Base-by-base conservation (phyloP, 1,139 yeast species). In the Geotrichum macrosporum region DNA sequence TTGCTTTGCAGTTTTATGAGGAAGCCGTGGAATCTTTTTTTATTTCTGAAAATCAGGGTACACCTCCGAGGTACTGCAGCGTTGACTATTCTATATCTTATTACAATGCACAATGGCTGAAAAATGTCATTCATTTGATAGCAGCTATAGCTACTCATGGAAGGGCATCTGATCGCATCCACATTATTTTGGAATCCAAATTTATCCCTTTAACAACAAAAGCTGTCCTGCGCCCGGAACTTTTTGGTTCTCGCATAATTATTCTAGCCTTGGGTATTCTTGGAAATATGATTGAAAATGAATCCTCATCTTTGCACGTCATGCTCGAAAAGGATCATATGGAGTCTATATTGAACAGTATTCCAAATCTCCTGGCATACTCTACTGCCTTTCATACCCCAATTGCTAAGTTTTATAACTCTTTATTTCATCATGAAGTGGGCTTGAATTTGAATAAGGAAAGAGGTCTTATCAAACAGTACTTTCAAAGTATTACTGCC, bases 221-320 rank as follows among this genome's bases (percentile, higher is more conserved):
- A 47, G 75, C 89, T 3, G 59, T 89, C 13, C 57, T 64, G n/a
- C 70, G 84, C 57, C 78, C 84, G 1, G 57, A 64, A 1, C 63
- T 76, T 0, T 86, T 88, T 68, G 96, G 96, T 0, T 78, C 81
- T 27, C 74, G 78, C 19, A 67, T 86, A n/a, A 65, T 85, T 16
- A 73, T 87, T 0, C 71, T 77, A 16, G 75, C 87, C 0, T 66
- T 89, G 32, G 84, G 80, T 55, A 77, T 83, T 18, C 74, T 88
- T 20, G 77, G 83, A 40, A 77, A 77, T 29, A 85, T 88, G 54
- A 79, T 89, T 41, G 94, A 89, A 61, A 85, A 84, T 55, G 97
- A 89, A 58, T 96, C 97, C 3, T 87, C 96, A 0, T 87, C 95
- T 3, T 88, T 76, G 59, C 75, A 86, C 2, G 83, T 89, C 41